A percentile compares a stretch with the other conserved stretches of the same genome.
Conservation (phyloP, 306 rosid species). For the Trifolium repens region DNA sequence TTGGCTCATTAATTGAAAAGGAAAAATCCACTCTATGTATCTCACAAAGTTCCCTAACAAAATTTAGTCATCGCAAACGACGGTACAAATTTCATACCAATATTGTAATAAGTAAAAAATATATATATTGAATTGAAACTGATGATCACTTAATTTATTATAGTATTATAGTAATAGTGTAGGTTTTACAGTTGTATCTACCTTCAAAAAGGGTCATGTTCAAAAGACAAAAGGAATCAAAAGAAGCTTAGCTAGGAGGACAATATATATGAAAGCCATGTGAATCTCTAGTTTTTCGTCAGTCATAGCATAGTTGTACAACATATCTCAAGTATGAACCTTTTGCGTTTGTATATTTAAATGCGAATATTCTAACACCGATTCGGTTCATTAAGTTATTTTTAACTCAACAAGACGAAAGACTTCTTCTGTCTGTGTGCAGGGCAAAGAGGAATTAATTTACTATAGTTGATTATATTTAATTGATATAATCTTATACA, state of each 20-base stretch:
- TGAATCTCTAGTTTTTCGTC: neutral
- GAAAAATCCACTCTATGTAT: too few species aligned
- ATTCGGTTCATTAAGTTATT: neutral
- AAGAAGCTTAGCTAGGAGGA: neutral
- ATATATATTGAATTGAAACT: neutral
- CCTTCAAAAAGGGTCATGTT: neutral
- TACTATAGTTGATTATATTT: neutral
- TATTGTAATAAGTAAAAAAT: too few species aligned
- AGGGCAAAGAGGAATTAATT: neutral
- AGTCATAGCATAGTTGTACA: neutral
- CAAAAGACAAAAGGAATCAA: slow-evolving; percentile 3
- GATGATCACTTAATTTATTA: neutral
- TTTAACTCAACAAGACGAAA: neutral
- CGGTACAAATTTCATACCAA: too few species aligned
- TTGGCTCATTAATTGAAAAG: too few species aligned
- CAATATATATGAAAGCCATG: neutral
- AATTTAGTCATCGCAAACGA: too few species aligned
- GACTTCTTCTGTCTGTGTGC: neutral
- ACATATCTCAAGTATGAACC: neutral
- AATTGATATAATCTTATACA: neutral
- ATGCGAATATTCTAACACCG: neutral
- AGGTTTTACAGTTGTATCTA: neutral
- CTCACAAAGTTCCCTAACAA: too few species aligned
- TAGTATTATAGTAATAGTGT: neutral
- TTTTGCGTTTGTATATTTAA: neutral